Evolutionary conservation across 345 rosid species (phyloP), one percentile per base, ranked within the genome.

Genomic region (Physaria fendleri): DNA sequence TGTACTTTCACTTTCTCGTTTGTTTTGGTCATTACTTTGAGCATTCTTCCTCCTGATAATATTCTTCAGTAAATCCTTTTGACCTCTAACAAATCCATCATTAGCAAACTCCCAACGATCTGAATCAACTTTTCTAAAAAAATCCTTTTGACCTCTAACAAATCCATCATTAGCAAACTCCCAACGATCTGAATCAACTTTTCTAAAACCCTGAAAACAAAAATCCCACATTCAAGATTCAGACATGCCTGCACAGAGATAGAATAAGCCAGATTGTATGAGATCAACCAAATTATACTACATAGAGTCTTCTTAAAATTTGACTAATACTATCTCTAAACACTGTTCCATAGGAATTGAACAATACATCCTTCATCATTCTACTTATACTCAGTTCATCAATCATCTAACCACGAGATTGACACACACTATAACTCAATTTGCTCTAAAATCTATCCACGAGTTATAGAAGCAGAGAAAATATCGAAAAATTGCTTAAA

Each of bases 31-130:
- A 47, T 68, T 43, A 21, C 63, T 78, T 34, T 79, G 90, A 56
- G 75, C 43, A 66, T 89, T 68, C 75, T 93, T 93, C 76, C 95
- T 82, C 65, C 99, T 44, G 12, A 9, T 14, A 16, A 93, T 77
- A 38, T 73, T 87, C 81, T 79, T 83, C 43, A 93, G 24, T 74
- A 89, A 62, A 62, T 86, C 79, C 73, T 78, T 87, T 77, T 78
- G 82, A 22, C 82, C 94, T 75, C 63, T 80, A 24, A 89, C 39
- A 62, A 93, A 93, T 47, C 89, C 86, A 33, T 87, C 94, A 60
- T 86, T 93, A 15, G 95, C 85, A 53, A 85, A 93, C 79, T 85
- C 97, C 90, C 91, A 88, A 10, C 76, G 80, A 58, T 93, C 97
- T 11, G 92, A 59, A 76, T 93, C 99, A 7, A 77, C 70, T 77